Conservation (phyloP, 129 eudicot species). For the Centaurea solstitialis region DNA sequence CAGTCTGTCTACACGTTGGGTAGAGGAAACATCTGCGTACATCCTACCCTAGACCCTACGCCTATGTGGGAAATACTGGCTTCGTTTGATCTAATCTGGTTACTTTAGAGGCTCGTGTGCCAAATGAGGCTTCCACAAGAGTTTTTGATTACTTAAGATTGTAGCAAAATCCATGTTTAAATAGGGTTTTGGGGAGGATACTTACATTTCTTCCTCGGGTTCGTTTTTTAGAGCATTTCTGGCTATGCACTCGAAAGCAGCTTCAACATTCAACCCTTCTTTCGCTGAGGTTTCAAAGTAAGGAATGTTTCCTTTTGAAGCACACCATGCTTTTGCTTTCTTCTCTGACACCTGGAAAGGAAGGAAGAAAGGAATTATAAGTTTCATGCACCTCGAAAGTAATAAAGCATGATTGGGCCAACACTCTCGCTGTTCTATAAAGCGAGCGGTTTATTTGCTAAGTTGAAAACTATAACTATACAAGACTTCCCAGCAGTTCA, state of each 20-base stretch:
- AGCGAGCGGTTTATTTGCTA: not conserved
- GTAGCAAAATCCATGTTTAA: not conserved
- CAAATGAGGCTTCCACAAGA: not conserved
- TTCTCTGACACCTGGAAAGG: constrained; percentile 51
- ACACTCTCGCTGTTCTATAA: not conserved
- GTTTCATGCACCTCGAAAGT: not conserved
- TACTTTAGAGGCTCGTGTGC: not conserved
- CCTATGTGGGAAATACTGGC: not conserved
- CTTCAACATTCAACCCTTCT: constrained; percentile 59
- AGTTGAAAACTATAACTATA: not conserved
- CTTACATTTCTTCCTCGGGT: constrained; percentile 53
- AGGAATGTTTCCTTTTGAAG: constrained; percentile 56
- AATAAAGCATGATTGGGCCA: not conserved
- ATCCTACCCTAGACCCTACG: too few relatives aligned
- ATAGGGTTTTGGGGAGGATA: not conserved
- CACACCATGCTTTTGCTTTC: constrained; percentile 68
- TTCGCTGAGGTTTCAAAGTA: constrained; percentile 62
- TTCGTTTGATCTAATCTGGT: not conserved
- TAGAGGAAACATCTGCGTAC: not conserved
- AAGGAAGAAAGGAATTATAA: not conserved
- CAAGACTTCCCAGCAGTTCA: not conserved
- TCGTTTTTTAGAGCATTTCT: constrained; percentile 52
- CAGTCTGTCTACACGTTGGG: too few relatives aligned
- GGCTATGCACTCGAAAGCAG: constrained; percentile 59
- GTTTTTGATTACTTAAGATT: not conserved